phyloP scores from a whole-genome alignment of 352 stramenopile genomes.

The Globisporangium emineosum region DNA sequence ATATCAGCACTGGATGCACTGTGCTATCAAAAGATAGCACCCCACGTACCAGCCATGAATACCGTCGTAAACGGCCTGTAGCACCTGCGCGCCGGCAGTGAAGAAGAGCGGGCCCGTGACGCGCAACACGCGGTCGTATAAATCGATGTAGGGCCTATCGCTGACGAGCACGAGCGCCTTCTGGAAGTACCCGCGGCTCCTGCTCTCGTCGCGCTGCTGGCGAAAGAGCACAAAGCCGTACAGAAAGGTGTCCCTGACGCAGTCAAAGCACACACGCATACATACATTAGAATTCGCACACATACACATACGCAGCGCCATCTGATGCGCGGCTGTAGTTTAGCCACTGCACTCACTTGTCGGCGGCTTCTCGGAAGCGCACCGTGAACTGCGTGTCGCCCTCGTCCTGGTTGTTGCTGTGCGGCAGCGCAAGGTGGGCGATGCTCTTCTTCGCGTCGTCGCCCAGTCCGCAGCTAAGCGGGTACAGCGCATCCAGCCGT shows the following conservation, averaged over 20 bases:
- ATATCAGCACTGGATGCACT: not conserved
- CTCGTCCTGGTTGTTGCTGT: conserved; percentile 87
- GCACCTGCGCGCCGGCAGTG: conserved; percentile 56
- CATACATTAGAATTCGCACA: not conserved
- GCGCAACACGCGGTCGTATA: conserved; percentile 72
- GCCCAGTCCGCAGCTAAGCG: conserved; percentile 37
- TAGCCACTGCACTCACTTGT: conserved; percentile 26
- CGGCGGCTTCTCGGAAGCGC: conserved; percentile 43
- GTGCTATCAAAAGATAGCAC: not conserved
- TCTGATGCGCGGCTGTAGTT: not conserved
- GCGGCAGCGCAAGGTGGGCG: conserved; percentile 72
- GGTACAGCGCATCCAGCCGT: conserved; percentile 64
- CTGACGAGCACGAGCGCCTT: conserved; percentile 81
- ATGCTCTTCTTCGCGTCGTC: conserved; percentile 61
- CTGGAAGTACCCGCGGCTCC: conserved; percentile 78
- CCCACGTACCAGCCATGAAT: conserved; percentile 54
- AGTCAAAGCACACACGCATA: conserved; percentile 2
- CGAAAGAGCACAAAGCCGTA: conserved; percentile 87
- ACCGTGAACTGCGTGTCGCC: conserved; percentile 85
- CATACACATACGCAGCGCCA: not conserved
- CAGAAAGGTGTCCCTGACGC: conserved; percentile 36
- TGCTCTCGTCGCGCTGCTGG: conserved; percentile 68
- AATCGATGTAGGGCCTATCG: conserved; percentile 64
- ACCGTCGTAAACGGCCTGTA: conserved; percentile 72
- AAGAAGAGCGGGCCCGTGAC: conserved; percentile 81